phyloP scores from a whole-genome alignment of 2,329 filamentous ascomycete genomes.

The Aureobasidium sp. region DNA sequence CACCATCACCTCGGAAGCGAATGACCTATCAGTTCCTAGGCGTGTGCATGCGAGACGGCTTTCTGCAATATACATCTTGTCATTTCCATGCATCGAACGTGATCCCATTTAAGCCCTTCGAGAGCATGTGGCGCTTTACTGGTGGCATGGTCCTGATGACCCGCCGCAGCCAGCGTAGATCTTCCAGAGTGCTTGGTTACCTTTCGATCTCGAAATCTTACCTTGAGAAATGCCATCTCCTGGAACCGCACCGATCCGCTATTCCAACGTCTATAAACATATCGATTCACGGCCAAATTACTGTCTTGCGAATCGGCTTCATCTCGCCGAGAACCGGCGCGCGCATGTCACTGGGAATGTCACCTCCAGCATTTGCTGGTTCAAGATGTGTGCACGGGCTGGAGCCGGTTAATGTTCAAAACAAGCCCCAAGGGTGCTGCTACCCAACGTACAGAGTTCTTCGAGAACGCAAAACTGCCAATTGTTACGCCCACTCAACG shows the following conservation, averaged over 20 bases:
- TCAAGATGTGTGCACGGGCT: not conserved
- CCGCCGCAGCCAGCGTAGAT: not conserved
- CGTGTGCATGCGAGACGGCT: not conserved
- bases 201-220: not conserved
- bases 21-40: not conserved
- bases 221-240: not conserved
- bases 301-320: not conserved
- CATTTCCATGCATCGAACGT: slow-evolving; percentile 5
- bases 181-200: not conserved
- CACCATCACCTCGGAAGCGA: not conserved
- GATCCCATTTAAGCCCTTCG: not conserved
- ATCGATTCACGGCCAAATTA: not conserved
- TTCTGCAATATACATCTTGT: not conserved
- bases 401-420: not conserved
- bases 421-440: not conserved
- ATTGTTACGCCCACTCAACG: not conserved
- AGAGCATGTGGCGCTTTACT: not conserved
- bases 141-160: not conserved
- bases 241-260: not conserved
- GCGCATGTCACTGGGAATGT: slow-evolving; percentile 7
- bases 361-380: not conserved
- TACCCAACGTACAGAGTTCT: not conserved
- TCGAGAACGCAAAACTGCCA: not conserved
- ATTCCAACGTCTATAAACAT: not conserved
- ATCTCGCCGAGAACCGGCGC: not conserved